Evolutionary conservation across 768 basidiomycete genomes (phyloP).

Genomic region (Mycena crocata): DNA sequence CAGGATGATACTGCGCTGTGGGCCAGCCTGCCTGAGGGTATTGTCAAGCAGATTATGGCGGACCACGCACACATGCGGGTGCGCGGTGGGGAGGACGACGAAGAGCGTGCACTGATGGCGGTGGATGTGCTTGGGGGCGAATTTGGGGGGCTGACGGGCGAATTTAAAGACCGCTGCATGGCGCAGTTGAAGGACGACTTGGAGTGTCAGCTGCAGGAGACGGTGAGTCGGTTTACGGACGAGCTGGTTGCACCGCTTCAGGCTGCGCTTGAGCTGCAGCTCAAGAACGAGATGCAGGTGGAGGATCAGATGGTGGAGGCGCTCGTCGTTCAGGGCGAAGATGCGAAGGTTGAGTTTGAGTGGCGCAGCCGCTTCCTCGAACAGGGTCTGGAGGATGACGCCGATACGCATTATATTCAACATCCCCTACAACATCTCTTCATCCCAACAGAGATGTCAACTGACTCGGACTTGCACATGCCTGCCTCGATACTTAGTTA

Average conservation of each 20-base stretch:
- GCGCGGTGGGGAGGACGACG: background rate
- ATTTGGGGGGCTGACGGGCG: constrained; percentile 17
- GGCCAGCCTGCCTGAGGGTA: constrained; percentile 20
- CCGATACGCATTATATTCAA: constrained; percentile 17
- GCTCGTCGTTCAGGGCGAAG: constrained; percentile 30
- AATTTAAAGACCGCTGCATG: constrained; percentile 22
- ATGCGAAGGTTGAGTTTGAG: constrained; percentile 34
- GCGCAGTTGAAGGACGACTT: constrained; percentile 26
- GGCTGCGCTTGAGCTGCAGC: constrained; percentile 25
- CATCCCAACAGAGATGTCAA: constrained; percentile 17
- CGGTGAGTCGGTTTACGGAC: constrained; percentile 16
- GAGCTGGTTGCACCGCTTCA: constrained; percentile 25
- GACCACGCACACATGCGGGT: constrained; percentile 8
- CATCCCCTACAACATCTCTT: constrained; percentile 30
- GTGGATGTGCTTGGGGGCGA: constrained; percentile 15
- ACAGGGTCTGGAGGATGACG: background rate
- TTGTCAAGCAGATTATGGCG: constrained; percentile 24
- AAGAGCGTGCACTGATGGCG: background rate
- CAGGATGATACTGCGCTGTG: constrained; percentile 4
- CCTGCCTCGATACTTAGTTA: constrained; percentile 20
- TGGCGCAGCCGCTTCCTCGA: constrained; percentile 30
- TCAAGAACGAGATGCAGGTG: constrained; percentile 31
- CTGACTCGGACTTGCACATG: constrained; percentile 26
- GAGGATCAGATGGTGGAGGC: constrained; percentile 34
- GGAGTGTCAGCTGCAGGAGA: constrained; percentile 19